A percentile compares a stretch with the other conserved stretches of the same genome.
phyloP scores from a whole-genome alignment of 2,329 filamentous ascomycete genomes.

The Fusarium tupiense region DNA sequence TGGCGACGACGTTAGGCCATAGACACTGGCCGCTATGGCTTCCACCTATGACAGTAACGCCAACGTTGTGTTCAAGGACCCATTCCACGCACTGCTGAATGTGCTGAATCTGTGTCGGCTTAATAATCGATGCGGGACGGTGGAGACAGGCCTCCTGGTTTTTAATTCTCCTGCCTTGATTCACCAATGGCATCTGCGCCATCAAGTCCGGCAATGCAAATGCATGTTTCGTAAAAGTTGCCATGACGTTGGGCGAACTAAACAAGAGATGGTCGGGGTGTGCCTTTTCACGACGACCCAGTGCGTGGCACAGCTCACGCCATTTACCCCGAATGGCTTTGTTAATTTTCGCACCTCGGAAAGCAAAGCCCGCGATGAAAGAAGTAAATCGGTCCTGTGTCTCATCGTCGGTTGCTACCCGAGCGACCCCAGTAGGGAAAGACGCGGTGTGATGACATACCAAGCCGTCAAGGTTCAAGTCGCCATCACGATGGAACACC shows the following conservation, averaged over 20 bases:
- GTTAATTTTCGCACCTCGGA: constrained; percentile 47
- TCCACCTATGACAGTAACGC: constrained; percentile 65
- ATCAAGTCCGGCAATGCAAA: constrained; percentile 55
- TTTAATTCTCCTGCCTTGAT: constrained; percentile 53
- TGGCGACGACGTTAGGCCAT: constrained; percentile 59
- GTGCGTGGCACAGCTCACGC: constrained; percentile 60
- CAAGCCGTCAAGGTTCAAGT: constrained; percentile 57
- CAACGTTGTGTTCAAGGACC: constrained; percentile 58
- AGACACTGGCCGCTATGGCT: constrained; percentile 71
- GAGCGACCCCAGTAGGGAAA: constrained; percentile 57
- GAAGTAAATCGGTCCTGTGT: constrained; percentile 59
- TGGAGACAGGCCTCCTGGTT: constrained; percentile 60
- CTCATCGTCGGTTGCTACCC: constrained; percentile 56
- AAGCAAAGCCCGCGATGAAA: constrained; percentile 60
- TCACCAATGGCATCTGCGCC: constrained; percentile 51
- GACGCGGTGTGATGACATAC: constrained; percentile 58
- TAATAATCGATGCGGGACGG: constrained; percentile 54
- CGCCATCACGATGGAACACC: constrained; percentile 63
- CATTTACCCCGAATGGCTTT: constrained; percentile 52
- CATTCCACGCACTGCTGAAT: constrained; percentile 66
- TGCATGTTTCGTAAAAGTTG: constrained; percentile 59
- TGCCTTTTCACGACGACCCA: constrained; percentile 53
- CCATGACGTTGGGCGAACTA: constrained; percentile 61
- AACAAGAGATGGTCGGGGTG: constrained; percentile 57
- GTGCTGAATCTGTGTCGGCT: constrained; percentile 58